A percentile compares a stretch with the other conserved stretches of the same genome.
Conservation (phyloP, 352 stramenopile species). For the Globisporangium uncinulatum region DNA sequence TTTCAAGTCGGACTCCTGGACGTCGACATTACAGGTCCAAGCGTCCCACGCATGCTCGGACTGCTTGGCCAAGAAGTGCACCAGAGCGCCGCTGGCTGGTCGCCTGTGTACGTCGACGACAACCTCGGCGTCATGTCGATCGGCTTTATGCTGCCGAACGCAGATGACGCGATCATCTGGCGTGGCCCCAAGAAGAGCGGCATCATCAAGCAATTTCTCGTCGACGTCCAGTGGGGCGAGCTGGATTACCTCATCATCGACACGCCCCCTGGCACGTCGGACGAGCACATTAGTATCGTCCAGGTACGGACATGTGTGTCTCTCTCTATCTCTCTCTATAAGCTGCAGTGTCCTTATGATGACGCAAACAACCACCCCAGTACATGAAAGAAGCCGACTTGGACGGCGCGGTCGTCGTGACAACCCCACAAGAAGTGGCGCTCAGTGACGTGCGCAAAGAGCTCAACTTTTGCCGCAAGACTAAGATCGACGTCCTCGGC, state of each 20-base stretch:
- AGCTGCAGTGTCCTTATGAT: neutral
- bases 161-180: constrained; percentile 99
- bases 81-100: constrained; percentile 98
- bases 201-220: constrained; percentile 99
- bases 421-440: constrained; percentile 99
- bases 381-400: constrained; percentile 97
- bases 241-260: constrained; percentile 99
- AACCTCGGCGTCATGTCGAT: constrained; percentile 99
- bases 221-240: constrained; percentile 98
- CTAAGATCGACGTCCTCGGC: constrained; percentile 74
- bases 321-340: constrained; percentile 1
- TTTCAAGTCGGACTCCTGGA: constrained; percentile 97
- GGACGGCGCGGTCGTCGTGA: constrained; percentile 97
- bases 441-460: constrained; percentile 99
- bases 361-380: constrained; percentile 17
- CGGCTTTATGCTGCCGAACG: constrained; percentile 97
- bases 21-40: constrained; percentile 99
- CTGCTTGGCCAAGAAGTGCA: constrained; percentile 93
- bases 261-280: constrained; percentile 98
- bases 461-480: constrained; percentile 99
- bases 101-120: constrained; percentile 97
- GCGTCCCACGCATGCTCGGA: constrained; percentile 96
- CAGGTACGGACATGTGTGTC: constrained; percentile 48
- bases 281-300: constrained; percentile 99
- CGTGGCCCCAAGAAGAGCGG: constrained; percentile 99